Base-by-base conservation (phyloP, 371 early-diverging fungal genomes). In the Amoeboaphelidium protococcarum region DNA sequence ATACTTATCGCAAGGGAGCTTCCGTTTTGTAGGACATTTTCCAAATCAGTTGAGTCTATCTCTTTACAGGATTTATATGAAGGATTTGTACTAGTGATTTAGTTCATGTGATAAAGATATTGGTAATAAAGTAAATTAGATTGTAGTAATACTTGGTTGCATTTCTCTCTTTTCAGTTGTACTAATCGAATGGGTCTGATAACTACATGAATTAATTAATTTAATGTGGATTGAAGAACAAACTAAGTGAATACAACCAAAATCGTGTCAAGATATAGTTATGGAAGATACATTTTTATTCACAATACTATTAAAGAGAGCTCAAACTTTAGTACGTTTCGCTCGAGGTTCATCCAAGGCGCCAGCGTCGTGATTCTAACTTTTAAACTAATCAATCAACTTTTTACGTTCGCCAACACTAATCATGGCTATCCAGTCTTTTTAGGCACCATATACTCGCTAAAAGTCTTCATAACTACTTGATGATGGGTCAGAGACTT, bases 61-160 rank as follows among this genome's bases (percentile, higher is more conserved):
- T n/a, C 23, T n/a, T n/a, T n/a, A n/a, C n/a, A n/a, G n/a, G 53
- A 65, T 16, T 65, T 69, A 13, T 80, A 83, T 47, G 73, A 72
- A 45, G 84, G 81, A 52, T 72, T 74, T 44, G 64, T 74, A 61
- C 84, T 84, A 61, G 74, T 77, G 2, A 72, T 78, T 45, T 62
- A 82, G 25, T 82, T 88, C 46, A 75, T 81, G 72, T 52, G 26
- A 54, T 63, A 1, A 41, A 67, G 2, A 71, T 77, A 19, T 85
- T 87, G 59, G 82, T 87, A 57, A 66, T 72, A 46, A 78, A 84
- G 51, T 74, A 82, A 6, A 71, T 81, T 51, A 79, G 79, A 59
- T 69, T 74, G 12, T 74, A 86, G 27, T 76, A 82, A 54, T 87
- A 90, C 47, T 59, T 80, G 50, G 84, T 90, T 2, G 88, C 90